Evolutionary conservation across 371 early-diverging fungal species (phyloP), one percentile per base, ranked within the genome.

Genomic region (Smittium mucronatum): DNA sequence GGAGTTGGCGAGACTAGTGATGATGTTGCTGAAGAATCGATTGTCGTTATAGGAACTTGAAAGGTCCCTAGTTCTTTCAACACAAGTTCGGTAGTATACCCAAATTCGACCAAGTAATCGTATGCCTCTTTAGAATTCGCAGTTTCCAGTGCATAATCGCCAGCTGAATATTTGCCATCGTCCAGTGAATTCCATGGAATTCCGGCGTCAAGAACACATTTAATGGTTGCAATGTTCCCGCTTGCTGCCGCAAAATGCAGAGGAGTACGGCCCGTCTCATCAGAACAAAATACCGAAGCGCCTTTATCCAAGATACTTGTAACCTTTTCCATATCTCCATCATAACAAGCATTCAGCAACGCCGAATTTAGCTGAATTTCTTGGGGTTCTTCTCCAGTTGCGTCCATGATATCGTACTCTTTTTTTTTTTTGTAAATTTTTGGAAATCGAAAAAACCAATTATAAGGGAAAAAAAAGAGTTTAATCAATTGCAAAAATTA

Each of bases 21-120:
- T 76, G 74, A 1, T 31, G 70, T 36, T 31, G 66, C 25, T 2
- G 63, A 17, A 17, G 59, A 64, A 16, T 69, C 64, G 63, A 75
- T 68, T 60, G 70, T 73, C 34, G 68, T 67, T 59, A 75, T 73
- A n/a, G 72, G 32, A n/a, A 70, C 58, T 26, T 47, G 1, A 21
- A n/a, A 29, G 63, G 67, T 58, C 67, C 65, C 77, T 36, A 88
- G 71, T 57, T 82, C 77, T 57, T 84, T 82, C 47, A 91, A 78
- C 58, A 96, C 75, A 59, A 94, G 79, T 73, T 96, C 97, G 1
- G 88, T 85, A 31, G 94, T 81, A 21, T 88, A 84, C 28, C 96
- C 97, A 73, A 92, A 93, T 32, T 86, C 83, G 0, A 95, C 85
- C 33, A 97, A 75, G 28, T 78, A 73, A 16, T 90, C 83, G 75